Conservation (phyloP, 2,329 filamentous ascomycete species). For the Pestalotiopsis sp. region DNA sequence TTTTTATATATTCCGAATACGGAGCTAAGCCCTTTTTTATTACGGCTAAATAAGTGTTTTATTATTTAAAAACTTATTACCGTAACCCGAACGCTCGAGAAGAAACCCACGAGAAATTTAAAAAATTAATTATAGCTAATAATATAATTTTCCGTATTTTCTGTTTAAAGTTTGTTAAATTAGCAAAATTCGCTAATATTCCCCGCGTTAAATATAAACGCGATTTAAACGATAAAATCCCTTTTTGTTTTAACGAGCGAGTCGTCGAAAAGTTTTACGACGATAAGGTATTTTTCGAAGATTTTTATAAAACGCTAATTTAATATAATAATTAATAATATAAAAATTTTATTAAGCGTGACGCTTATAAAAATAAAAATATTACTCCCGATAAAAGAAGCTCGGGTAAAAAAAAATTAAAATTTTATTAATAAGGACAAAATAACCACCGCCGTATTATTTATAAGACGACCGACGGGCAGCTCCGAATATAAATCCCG, state of each 20-base stretch:
- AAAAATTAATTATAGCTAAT: background rate
- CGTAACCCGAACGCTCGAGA: background rate
- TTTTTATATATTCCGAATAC: background rate
- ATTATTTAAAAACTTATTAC: background rate
- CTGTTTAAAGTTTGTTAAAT: background rate
- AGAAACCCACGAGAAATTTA: background rate
- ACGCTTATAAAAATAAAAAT: background rate
- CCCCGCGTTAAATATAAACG: background rate
- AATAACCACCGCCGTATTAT: background rate
- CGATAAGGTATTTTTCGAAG: background rate
- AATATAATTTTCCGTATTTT: background rate
- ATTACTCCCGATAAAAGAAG: background rate
- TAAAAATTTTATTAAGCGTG: background rate
- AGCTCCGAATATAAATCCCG: background rate
- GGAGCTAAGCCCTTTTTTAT: background rate
- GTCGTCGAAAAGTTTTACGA: background rate
- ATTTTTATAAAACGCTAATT: background rate
- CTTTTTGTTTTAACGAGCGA: background rate
- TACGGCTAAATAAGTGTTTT: background rate
- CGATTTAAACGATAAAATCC: background rate
- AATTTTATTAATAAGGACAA: background rate
- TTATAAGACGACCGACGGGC: too few relatives aligned
- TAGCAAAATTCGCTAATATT: background rate
- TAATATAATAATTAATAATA: background rate
- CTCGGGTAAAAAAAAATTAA: background rate